Conservation (phyloP, 129 eudicot species). For the Gnaphalium uliginosum region DNA sequence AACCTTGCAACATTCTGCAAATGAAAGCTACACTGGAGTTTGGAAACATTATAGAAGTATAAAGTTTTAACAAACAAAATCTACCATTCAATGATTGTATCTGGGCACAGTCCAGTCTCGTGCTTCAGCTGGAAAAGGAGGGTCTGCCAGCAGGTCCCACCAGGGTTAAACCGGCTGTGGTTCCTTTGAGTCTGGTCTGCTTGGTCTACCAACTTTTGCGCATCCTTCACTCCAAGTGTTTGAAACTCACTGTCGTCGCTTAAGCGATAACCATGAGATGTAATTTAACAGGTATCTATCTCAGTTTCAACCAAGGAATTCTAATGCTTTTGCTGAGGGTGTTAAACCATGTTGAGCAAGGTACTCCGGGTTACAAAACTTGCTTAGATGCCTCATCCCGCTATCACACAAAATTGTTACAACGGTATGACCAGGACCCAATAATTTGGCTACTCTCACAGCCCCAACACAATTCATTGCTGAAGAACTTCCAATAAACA, state of each 20-base stretch:
- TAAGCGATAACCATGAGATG: background rate
- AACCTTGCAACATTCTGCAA: background rate
- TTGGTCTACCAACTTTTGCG: background rate
- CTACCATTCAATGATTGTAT: background rate
- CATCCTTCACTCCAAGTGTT: background rate
- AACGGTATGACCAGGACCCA: constrained; percentile 88
- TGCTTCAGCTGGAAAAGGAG: background rate
- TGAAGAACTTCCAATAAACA: constrained; percentile 95
- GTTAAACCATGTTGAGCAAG: constrained; percentile 66
- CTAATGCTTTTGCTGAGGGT: constrained; percentile 68
- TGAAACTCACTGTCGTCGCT: background rate
- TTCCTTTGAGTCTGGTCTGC: background rate
- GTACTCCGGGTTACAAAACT: constrained; percentile 69
- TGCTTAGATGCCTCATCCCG: constrained; percentile 94
- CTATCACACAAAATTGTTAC: constrained; percentile 83
- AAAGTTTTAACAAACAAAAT: background rate
- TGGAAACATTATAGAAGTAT: background rate
- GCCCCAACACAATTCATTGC: constrained; percentile 99
- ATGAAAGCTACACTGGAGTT: background rate
- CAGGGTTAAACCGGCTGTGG: background rate
- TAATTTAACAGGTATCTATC: background rate
- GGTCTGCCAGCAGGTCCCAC: background rate
- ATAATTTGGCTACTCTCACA: constrained; percentile 63
- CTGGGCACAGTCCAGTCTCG: background rate
- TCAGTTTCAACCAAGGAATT: constrained; percentile 53